Percentiles rank a stretch among this genome's conserved stretches.
Conservation (phyloP, 1,284 basidiomycete species). For the Polyporus tsugae region DNA sequence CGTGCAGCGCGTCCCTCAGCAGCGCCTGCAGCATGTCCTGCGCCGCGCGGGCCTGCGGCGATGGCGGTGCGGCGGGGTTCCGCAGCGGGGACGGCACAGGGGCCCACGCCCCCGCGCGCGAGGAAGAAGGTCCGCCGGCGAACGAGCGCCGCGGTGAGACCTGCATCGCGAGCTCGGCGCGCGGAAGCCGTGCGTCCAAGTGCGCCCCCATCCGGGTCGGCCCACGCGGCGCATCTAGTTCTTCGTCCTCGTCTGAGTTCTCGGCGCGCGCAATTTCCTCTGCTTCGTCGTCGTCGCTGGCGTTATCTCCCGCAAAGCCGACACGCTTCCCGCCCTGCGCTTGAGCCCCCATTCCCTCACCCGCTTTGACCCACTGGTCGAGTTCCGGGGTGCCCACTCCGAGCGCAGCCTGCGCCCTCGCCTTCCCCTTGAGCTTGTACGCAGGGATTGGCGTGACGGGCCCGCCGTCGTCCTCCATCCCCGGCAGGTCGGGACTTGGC, state of each 20-base stretch:
- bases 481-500: conserved; percentile 63
- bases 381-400: conserved; percentile 60
- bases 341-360: conserved; percentile 24
- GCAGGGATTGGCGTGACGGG: conserved; percentile 53
- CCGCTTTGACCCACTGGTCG: conserved; percentile 52
- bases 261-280: neutral
- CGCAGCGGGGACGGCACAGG: conserved; percentile 55
- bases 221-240: neutral
- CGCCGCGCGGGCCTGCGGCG: conserved; percentile 48
- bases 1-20: conserved; percentile 73
- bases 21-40: conserved; percentile 70
- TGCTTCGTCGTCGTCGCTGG: conserved; percentile 23
- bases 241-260: conserved; percentile 27
- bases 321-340: conserved; percentile 41
- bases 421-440: conserved; percentile 41
- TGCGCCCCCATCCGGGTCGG: neutral
- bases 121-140: conserved; percentile 22
- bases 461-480: conserved; percentile 40
- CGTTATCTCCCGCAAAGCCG: conserved; percentile 40
- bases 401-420: conserved; percentile 42
- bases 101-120: conserved; percentile 37
- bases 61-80: conserved; percentile 36
- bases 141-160: conserved; percentile 63
- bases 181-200: conserved; percentile 6
- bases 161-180: conserved; percentile 55